Conservation (phyloP, 192 early-diverging fungal species). For the Podochytrium sp. region DNA sequence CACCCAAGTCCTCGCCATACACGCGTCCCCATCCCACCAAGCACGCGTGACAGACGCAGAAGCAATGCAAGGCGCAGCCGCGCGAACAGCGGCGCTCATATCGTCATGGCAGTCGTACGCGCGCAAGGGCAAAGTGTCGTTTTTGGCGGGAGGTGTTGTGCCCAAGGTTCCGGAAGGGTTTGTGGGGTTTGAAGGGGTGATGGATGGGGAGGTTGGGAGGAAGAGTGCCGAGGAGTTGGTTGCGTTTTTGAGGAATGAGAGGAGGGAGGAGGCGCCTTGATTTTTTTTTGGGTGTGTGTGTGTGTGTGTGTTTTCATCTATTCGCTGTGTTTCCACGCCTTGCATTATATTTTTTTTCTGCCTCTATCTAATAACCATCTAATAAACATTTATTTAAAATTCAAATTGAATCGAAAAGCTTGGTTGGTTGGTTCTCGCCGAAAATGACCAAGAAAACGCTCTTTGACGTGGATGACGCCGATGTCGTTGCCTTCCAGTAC, state of each 20-base stretch:
- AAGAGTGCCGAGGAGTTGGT: neutral
- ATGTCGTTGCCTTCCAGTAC: constrained; percentile 40
- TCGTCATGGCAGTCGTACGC: too few species aligned
- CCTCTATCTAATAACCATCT: neutral
- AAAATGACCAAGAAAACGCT: constrained; percentile 15
- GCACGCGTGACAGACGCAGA: neutral
- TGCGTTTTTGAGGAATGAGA: neutral
- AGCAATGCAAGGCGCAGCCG: neutral
- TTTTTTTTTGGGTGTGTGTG: too few species aligned
- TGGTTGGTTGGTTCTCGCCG: too few species aligned
- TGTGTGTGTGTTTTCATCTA: too few species aligned
- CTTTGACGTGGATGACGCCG: constrained; percentile 18
- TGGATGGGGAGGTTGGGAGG: neutral
- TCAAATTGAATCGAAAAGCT: too few species aligned
- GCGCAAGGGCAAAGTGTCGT: too few species aligned
- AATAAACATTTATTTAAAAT: neutral
- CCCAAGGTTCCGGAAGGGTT: neutral
- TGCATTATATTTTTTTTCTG: neutral
- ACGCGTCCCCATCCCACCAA: neutral
- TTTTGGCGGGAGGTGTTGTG: neutral
- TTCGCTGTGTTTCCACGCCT: too few species aligned
- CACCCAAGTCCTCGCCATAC: neutral
- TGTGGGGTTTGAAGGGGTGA: neutral
- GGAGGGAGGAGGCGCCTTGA: neutral
- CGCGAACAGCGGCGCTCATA: neutral